These are phyloP conservation scores for Suhomyces terraborum DNA, from an alignment of 1,139 yeast genomes.

Conservation along the genomic window DNA sequence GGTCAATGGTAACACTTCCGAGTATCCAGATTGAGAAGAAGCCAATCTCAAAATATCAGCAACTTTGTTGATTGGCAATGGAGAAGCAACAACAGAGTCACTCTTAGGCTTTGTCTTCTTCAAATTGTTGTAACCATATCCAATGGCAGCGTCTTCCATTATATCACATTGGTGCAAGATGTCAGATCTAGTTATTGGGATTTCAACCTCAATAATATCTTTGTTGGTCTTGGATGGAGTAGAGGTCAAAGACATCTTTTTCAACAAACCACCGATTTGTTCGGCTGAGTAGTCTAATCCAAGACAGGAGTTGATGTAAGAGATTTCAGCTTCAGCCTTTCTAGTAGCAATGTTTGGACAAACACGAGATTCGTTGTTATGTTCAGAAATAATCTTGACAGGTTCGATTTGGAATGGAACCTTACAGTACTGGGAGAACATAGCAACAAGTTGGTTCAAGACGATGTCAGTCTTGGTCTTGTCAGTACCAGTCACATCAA, in stretches of 20 bases:
- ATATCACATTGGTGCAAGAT: constrained; percentile 96
- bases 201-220: constrained; percentile 63
- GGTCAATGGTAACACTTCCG: constrained; percentile 93
- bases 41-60: constrained; percentile 90
- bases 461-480: constrained; percentile 90
- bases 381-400: constrained; percentile 78
- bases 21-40: constrained; percentile 93
- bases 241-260: constrained; percentile 81
- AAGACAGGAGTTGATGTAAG: constrained; percentile 88
- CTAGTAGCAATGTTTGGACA: constrained; percentile 76
- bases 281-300: constrained; percentile 73
- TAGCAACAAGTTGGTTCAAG: constrained; percentile 87
- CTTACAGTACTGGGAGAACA: constrained; percentile 87
- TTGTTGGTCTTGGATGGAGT: constrained; percentile 49
- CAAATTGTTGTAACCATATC: constrained; percentile 91
- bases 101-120: constrained; percentile 79
- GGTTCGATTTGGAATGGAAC: constrained; percentile 87
- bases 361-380: constrained; percentile 74
- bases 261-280: constrained; percentile 67
- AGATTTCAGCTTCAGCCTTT: constrained; percentile 70
- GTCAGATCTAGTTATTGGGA: constrained; percentile 95
- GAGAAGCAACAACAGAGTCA: constrained; percentile 79
- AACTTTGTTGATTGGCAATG: constrained; percentile 88
- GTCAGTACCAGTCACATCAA: constrained; percentile 95
- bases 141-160: constrained; percentile 98